A percentile compares a stretch with the other conserved stretches of the same genome.
Conservation (phyloP, 164 flowering plant species). For the Euptelea pleiosperma region DNA sequence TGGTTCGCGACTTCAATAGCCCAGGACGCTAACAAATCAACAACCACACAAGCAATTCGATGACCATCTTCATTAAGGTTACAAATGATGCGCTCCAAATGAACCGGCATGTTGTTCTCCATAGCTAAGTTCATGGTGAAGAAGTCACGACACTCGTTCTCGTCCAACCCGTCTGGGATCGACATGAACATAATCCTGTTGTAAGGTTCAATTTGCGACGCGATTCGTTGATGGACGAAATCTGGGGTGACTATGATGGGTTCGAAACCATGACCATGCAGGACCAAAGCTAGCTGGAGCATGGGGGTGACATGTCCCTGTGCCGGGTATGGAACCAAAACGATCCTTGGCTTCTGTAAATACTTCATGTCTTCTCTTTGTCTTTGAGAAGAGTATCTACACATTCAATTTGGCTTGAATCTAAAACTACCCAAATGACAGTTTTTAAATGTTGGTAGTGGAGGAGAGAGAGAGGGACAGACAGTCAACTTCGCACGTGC, state of each 20-base stretch:
- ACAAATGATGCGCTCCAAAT: slow-evolving; percentile 36
- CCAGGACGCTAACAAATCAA: slow-evolving; percentile 73
- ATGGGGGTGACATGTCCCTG: slow-evolving; percentile 92
- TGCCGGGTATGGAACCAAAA: slow-evolving; percentile 85
- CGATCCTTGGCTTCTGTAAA: slow-evolving; percentile 25
- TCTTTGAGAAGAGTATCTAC: too few species aligned
- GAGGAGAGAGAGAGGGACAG: too few species aligned
- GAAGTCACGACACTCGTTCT: slow-evolving; percentile 39
- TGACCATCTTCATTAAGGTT: slow-evolving; percentile 19
- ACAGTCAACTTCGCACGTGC: too few species aligned
- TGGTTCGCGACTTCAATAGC: slow-evolving; percentile 52
- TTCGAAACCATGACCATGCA: slow-evolving; percentile 37
- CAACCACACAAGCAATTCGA: slow-evolving; percentile 48
- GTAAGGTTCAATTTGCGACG: not conserved
- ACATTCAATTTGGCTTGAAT: too few species aligned
- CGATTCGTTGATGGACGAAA: slow-evolving; percentile 42
- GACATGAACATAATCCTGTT: slow-evolving; percentile 27
- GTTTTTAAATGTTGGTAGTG: too few species aligned
- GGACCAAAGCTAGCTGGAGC: slow-evolving; percentile 46
- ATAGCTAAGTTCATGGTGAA: slow-evolving; percentile 49
- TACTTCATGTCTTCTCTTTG: slow-evolving; percentile 26
- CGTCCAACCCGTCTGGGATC: slow-evolving; percentile 46
- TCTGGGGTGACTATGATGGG: slow-evolving; percentile 52
- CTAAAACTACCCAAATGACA: too few species aligned
- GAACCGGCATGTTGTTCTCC: slow-evolving; percentile 65